Evolutionary conservation across 495 filamentous ascomycete species (phyloP).

Genomic region (Daldinia decipiens): DNA sequence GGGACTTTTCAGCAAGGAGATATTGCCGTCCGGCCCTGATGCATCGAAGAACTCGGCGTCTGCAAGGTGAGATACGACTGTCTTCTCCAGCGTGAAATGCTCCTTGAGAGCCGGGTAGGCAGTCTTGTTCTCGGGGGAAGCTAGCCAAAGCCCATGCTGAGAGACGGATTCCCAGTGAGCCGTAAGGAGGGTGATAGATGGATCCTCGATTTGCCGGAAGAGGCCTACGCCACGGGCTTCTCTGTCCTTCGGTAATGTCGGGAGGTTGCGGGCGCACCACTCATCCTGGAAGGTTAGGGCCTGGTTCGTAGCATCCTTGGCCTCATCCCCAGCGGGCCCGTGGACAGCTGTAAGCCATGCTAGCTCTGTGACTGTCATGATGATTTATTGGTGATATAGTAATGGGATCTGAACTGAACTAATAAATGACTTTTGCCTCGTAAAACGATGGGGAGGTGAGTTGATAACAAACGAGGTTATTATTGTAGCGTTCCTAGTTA

Average conservation of each 20-base stretch:
- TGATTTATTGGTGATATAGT: slow-evolving; percentile 18
- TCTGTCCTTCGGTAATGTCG: slow-evolving; percentile 30
- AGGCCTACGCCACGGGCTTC: slow-evolving; percentile 46
- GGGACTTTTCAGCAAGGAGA: slow-evolving; percentile 53
- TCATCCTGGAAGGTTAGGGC: slow-evolving; percentile 50
- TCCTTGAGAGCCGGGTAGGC: slow-evolving; percentile 36
- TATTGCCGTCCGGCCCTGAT: slow-evolving; percentile 12
- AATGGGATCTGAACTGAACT: not conserved
- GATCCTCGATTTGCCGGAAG: slow-evolving; percentile 61
- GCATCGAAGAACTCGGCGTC: slow-evolving; percentile 55
- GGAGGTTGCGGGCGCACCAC: slow-evolving; percentile 51
- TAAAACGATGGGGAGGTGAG: not conserved
- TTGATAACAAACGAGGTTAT: not conserved
- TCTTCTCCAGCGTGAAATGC: slow-evolving; percentile 50
- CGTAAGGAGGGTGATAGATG: slow-evolving; percentile 57
- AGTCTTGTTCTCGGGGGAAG: slow-evolving; percentile 48
- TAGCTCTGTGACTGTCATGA: slow-evolving; percentile 65
- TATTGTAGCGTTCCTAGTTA: not conserved
- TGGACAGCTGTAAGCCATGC: slow-evolving; percentile 57
- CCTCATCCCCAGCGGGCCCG: slow-evolving; percentile 31
- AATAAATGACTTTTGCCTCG: not conserved
- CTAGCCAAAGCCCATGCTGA: slow-evolving; percentile 61
- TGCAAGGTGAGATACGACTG: slow-evolving; percentile 53
- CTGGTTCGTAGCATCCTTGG: slow-evolving; percentile 43
- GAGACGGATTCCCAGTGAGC: slow-evolving; percentile 63